Evolutionary conservation across 495 filamentous ascomycete species (phyloP).

Genomic region (Hyaloscypha hepaticicola): DNA sequence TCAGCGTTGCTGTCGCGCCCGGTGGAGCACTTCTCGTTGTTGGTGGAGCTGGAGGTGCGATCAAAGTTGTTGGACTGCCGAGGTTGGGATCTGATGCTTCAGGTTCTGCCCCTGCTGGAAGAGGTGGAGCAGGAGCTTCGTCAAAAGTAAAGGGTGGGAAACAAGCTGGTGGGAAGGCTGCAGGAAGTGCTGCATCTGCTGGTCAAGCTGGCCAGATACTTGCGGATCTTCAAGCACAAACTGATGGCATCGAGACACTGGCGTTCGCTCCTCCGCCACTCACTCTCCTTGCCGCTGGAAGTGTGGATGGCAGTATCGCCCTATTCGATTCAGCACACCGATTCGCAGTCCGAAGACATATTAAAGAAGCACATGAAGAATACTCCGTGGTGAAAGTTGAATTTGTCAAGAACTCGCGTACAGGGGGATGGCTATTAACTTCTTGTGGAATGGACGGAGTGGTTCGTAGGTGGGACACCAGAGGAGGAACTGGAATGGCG

Average conservation of each 20-base stretch:
- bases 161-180: constrained; percentile 37
- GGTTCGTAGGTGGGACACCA: constrained; percentile 81
- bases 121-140: constrained; percentile 41
- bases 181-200: constrained; percentile 38
- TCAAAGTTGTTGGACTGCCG: constrained; percentile 82
- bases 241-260: constrained; percentile 81
- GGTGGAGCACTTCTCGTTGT: constrained; percentile 74
- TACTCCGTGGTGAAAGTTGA: constrained; percentile 87
- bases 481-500: constrained; percentile 66
- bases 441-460: constrained; percentile 85
- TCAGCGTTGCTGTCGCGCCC: constrained; percentile 79
- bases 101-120: constrained; percentile 35
- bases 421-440: constrained; percentile 64
- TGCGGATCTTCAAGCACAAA: constrained; percentile 58
- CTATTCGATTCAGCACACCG: constrained; percentile 82
- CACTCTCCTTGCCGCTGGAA: constrained; percentile 80
- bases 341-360: constrained; percentile 78
- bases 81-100: constrained; percentile 47
- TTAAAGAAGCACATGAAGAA: constrained; percentile 78
- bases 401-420: constrained; percentile 58
- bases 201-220: constrained; percentile 80
- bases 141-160: constrained; percentile 46
- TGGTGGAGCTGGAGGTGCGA: constrained; percentile 81
- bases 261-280: constrained; percentile 75
- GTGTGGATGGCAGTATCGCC: constrained; percentile 86